phyloP scores from a whole-genome alignment of 768 basidiomycete genomes.

The Tulasnella sp. region DNA sequence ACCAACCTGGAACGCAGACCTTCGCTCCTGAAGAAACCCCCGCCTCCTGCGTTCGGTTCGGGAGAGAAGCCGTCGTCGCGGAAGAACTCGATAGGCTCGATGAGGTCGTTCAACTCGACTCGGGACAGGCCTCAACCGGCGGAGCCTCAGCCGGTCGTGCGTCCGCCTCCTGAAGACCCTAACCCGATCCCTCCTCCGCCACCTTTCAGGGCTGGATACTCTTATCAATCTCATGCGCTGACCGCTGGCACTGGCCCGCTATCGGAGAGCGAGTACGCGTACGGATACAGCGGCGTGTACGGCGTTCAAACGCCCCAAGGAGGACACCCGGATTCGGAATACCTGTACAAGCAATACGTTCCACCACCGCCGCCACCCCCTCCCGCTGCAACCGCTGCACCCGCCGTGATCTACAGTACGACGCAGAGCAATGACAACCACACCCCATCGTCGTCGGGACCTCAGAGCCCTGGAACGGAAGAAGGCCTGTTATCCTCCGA shows the following conservation, averaged over 20 bases:
- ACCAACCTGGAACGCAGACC: background rate
- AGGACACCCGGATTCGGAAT: slow-evolving; percentile 4
- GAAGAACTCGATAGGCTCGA: background rate
- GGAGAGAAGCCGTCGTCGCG: background rate
- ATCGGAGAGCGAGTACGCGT: slow-evolving; percentile 28
- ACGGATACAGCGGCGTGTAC: slow-evolving; percentile 8
- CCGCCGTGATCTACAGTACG: slow-evolving; percentile 21
- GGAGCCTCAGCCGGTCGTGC: background rate
- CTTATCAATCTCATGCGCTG: background rate
- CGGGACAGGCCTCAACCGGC: background rate
- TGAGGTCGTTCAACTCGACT: background rate
- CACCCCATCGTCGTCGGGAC: background rate
- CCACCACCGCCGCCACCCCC: background rate
- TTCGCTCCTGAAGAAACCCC: background rate
- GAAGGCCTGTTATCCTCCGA: slow-evolving; percentile 14
- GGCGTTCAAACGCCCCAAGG: background rate
- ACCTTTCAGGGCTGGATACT: background rate
- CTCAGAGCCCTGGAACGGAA: background rate
- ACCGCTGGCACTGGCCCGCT: background rate
- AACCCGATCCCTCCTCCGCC: background rate
- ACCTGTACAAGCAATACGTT: slow-evolving; percentile 24
- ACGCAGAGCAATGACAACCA: background rate
- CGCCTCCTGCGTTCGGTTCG: background rate
- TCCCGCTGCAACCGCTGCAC: background rate
- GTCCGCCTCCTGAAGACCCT: background rate